Evolutionary conservation across 768 basidiomycete species (phyloP).

Genomic region (Phallus indusiatus): DNA sequence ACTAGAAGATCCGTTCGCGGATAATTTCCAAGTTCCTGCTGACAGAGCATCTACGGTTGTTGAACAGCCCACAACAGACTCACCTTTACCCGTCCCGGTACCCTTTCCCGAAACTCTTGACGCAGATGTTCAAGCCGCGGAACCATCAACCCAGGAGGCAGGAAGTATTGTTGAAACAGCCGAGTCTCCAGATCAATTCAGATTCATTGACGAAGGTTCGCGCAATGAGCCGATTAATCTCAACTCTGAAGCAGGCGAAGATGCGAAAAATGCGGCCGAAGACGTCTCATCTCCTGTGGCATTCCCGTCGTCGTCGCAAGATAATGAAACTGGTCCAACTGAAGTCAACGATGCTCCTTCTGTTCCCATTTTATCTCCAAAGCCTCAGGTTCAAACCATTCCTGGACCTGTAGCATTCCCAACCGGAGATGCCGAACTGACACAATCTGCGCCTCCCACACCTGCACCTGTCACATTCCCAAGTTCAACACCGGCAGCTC

Average conservation of each 20-base stretch:
- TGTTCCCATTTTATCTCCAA: constrained; percentile 18
- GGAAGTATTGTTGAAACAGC: not conserved
- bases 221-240: too few relatives aligned
- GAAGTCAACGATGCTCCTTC: constrained; percentile 15
- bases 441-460: constrained; percentile 3
- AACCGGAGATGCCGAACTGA: constrained; percentile 12
- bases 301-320: constrained; percentile 17
- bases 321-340: constrained; percentile 13
- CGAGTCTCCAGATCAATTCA: not conserved
- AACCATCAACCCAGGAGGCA: not conserved
- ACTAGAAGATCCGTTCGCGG: constrained; percentile 8
- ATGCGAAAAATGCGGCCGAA: not conserved
- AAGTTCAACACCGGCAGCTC: constrained; percentile 22
- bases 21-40: not conserved
- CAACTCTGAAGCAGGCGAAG: not conserved
- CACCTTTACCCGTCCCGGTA: not conserved
- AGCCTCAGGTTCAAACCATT: constrained; percentile 12
- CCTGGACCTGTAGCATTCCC: constrained; percentile 26
- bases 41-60: constrained; percentile 5
- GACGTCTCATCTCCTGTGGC: constrained; percentile 4
- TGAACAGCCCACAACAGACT: not conserved
- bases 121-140: not conserved
- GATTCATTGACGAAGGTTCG: not conserved
- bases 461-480: constrained; percentile 26
- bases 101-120: not conserved